Evolutionary conservation across 1,284 basidiomycete species (phyloP), one percentile per base, ranked within the genome.

Genomic region (Irpex lacteus): DNA sequence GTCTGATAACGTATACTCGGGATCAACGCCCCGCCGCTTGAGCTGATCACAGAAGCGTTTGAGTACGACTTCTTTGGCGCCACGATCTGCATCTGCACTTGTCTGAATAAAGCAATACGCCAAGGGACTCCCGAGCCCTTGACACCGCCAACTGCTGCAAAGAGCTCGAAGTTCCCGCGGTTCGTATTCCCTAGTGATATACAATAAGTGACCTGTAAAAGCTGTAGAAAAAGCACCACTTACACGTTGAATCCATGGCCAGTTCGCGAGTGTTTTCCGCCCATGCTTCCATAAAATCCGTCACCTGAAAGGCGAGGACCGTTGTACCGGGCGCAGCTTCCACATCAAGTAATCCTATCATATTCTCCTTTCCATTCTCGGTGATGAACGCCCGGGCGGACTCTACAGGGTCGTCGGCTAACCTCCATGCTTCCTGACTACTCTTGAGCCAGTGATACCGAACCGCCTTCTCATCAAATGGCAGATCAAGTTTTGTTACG

Each of bases 161-260:
- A 70, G 0, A 70, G 60, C 59, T 69, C 69, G 56, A 61, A 65
- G 52, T 67, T 66, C 0, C 54, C 56, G 11, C 63, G 54, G 21
- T 70, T 70, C 4, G 69, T 68, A 26, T 64, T 64, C 59, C 54
- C 65, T 65, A 8, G 18, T 21, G 19, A 32, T 15, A 26, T 18
- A 26, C 26, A 47, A 38, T 47, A 40, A n/a, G 9, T n/a, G 15
- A 8, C 34, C n/a, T 44, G 13, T 19, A 11, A 5, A 62, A n/a
- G 26, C 9, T 32, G 3, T 59, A 15, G 56, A 21, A 50, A 44
- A 37, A n/a, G 15, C 9, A 47, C 11, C 7, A 49, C 61, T 59
- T 32, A 69, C 68, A 69, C 18, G 68, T 69, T 0, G 66, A 69
- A 55, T 69, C 68, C 61, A 69, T 66, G 1, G 54, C 68, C 1